A percentile compares a stretch with the other conserved stretches of the same genome.
Evolutionary conservation across 106 monocot genomes (phyloP).

Genomic region (Apostasia shenzhenica): DNA sequence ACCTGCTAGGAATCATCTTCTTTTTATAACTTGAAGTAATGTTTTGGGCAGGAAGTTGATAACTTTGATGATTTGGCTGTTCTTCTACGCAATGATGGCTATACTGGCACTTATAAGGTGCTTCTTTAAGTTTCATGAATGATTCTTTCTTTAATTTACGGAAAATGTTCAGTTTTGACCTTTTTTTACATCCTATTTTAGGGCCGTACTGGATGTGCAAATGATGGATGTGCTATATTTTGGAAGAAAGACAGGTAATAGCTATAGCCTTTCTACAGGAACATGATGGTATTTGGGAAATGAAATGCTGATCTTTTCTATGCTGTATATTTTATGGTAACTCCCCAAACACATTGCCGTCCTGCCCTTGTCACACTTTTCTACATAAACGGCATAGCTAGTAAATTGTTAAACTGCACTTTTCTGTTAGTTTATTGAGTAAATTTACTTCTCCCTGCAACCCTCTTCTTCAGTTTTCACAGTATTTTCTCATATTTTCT

Average conservation of each 20-base stretch:
- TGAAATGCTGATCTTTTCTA: too few relatives aligned
- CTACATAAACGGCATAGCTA: too few relatives aligned
- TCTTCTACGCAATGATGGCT: constrained; percentile 50
- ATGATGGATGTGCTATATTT: constrained; percentile 62
- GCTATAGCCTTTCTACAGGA: not conserved
- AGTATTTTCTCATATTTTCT: too few relatives aligned
- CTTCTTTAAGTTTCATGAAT: not conserved
- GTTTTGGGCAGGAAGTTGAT: constrained; percentile 51
- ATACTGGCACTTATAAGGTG: constrained; percentile 50
- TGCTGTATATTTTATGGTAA: too few relatives aligned
- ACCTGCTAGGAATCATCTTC: too few relatives aligned
- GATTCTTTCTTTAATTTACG: not conserved
- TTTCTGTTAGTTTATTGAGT: too few relatives aligned
- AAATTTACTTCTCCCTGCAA: too few relatives aligned
- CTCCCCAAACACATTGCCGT: too few relatives aligned
- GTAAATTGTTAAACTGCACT: too few relatives aligned
- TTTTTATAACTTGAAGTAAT: not conserved
- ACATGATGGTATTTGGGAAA: not conserved
- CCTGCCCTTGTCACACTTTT: too few relatives aligned
- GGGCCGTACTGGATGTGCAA: constrained; percentile 50
- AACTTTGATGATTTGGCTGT: constrained; percentile 40
- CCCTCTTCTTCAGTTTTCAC: too few relatives aligned
- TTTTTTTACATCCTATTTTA: constrained; percentile 4
- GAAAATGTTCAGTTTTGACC: not conserved
- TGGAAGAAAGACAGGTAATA: constrained; percentile 55